Evolutionary conservation across 345 rosid species (phyloP), one percentile per base, ranked within the genome.

Genomic region (Gossypioides kirkii): DNA sequence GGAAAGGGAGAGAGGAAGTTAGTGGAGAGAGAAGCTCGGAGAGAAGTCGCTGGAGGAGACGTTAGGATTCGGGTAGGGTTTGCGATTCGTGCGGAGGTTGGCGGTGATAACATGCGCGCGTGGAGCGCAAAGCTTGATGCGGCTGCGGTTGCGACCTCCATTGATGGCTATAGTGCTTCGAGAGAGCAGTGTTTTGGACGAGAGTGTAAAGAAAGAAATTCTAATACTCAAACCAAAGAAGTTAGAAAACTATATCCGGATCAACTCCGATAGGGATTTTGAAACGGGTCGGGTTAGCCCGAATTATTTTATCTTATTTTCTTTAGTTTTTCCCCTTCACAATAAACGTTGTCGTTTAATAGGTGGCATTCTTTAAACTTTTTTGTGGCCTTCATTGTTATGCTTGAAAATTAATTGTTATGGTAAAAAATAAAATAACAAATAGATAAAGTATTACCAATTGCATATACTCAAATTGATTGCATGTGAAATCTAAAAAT

Each of bases 141-240:
- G 71, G 84, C 67, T 62, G 82, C 76, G 22, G 86, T 71, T 68
- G 90, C 85, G 54, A 87, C 85, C 73, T 74, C 90, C 93, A 89
- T 89, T 59, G 73, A 22, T 16, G 63, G 47, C 50, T 46, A 58
- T 10, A 49, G 59, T 49, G 71, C 20, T 36, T 53, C 17, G 23
- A 52, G 22, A 38, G 13, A 18, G 28, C 61, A 3, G 58, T 38
- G 17, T 9, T 16, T 26, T 9, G 53, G 50, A 18, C 20, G 20
- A 38, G n/a, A 60, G 47, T 5, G 60, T 23, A 4, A 5, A 8
- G 60, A 50, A 10, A 25, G 20, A 2, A 16, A 13, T 1, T 9
- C 38, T 32, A 5, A 32, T 32, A 32, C 38, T 32, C 11, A 16
- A 47, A 6, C 46, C 53, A 3, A 72, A 6, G 53, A 45, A 17